These are phyloP conservation scores for Thelonectria blattea DNA, from an alignment of 2,329 filamentous ascomycete species.

Conservation along the genomic window DNA sequence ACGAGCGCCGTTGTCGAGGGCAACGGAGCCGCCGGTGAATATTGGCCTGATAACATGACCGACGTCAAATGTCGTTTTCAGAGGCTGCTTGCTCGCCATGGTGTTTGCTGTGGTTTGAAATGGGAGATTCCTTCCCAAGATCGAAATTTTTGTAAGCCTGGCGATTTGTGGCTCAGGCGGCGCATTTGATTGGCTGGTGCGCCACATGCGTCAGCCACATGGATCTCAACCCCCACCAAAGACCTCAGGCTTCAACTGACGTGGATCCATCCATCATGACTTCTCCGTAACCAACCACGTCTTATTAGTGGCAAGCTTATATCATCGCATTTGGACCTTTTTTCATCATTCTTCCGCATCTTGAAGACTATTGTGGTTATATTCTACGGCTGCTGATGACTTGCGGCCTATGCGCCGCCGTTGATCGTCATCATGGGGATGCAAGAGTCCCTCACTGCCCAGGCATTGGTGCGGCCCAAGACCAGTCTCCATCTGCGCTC, in stretches of 20 bases:
- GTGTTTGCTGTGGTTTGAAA: slow-evolving; percentile 24
- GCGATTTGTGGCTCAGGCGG: slow-evolving; percentile 5
- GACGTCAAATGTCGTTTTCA: slow-evolving; percentile 90
- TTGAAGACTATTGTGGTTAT: background rate
- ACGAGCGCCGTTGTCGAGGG: slow-evolving; percentile 79
- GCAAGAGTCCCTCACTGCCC: slow-evolving; percentile 62
- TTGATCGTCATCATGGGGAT: slow-evolving; percentile 53
- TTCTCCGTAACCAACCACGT: background rate
- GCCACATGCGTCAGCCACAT: slow-evolving; percentile 14
- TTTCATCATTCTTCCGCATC: background rate
- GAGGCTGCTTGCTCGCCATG: slow-evolving; percentile 66
- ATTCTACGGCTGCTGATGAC: background rate
- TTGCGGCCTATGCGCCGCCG: slow-evolving; percentile 13
- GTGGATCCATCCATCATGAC: background rate
- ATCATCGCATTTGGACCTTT: background rate
- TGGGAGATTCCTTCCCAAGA: slow-evolving; percentile 29
- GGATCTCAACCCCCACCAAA: background rate
- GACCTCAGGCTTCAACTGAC: background rate
- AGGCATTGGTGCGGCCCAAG: slow-evolving; percentile 55
- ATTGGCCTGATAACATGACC: slow-evolving; percentile 86
- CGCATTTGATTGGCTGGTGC: background rate
- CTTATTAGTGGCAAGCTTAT: background rate
- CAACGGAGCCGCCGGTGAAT: slow-evolving; percentile 88
- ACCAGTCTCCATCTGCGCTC: background rate
- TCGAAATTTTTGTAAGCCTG: slow-evolving; percentile 32